phyloP scores from a whole-genome alignment of 257 asterid species.

The Mentha longifolia region DNA sequence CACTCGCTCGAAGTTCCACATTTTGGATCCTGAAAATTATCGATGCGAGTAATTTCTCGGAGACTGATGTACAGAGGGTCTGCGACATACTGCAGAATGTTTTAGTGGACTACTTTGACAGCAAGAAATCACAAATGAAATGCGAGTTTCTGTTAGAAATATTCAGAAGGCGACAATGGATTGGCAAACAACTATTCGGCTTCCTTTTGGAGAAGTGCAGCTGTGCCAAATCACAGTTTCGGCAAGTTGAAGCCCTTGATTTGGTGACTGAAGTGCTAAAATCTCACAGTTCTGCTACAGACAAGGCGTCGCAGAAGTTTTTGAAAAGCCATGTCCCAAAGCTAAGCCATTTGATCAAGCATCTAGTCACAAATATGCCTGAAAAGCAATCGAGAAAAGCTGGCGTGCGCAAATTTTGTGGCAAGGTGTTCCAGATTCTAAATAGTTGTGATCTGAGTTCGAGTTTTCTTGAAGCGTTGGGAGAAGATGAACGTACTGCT shows the following conservation, averaged over 20 bases:
- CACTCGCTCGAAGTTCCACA: slow-evolving; percentile 81
- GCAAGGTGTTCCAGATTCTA: slow-evolving; percentile 69
- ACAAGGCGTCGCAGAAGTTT: slow-evolving; percentile 41
- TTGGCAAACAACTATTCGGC: slow-evolving; percentile 63
- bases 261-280: slow-evolving; percentile 64
- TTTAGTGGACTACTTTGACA: slow-evolving; percentile 65
- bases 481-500: slow-evolving; percentile 55
- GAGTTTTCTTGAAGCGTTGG: slow-evolving; percentile 61
- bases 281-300: slow-evolving; percentile 42
- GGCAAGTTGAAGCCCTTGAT: slow-evolving; percentile 91
- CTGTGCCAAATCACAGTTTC: slow-evolving; percentile 63
- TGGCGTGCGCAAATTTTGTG: slow-evolving; percentile 81
- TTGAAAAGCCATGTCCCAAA: slow-evolving; percentile 57
- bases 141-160: slow-evolving; percentile 75
- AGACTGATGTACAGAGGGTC: slow-evolving; percentile 61
- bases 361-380: slow-evolving; percentile 73
- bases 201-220: slow-evolving; percentile 85
- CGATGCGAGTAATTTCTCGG: slow-evolving; percentile 63
- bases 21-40: slow-evolving; percentile 86
- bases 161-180: slow-evolving; percentile 77
- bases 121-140: slow-evolving; percentile 85
- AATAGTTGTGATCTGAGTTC: slow-evolving; percentile 40
- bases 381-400: slow-evolving; percentile 83
- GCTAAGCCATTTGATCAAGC: slow-evolving; percentile 55
- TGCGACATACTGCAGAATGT: slow-evolving; percentile 56